These are phyloP conservation scores for Solanum hybrid DNA, from an alignment of 305 asterid genomes.

Conservation along the genomic window DNA sequence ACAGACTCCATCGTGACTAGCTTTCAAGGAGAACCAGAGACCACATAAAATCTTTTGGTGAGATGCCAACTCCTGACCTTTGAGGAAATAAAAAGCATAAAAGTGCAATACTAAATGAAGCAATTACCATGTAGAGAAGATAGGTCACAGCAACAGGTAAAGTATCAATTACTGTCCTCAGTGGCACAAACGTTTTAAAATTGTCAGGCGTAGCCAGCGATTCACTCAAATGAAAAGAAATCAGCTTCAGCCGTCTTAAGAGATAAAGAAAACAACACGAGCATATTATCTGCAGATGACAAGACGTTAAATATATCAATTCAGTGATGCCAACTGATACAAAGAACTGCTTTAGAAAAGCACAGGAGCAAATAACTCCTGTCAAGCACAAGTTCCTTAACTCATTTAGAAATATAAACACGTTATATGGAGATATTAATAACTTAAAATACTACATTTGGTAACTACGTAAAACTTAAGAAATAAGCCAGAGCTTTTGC, in stretches of 20 bases:
- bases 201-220: conserved; percentile 31
- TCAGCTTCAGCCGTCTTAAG: conserved; percentile 48
- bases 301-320: background rate
- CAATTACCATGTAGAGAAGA: conserved; percentile 74
- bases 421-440: background rate
- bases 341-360: background rate
- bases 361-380: background rate
- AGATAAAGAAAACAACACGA: conserved; percentile 65
- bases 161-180: conserved; percentile 44
- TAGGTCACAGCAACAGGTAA: conserved; percentile 63
- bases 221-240: conserved; percentile 53
- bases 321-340: background rate
- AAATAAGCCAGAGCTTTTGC: background rate
- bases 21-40: conserved; percentile 50
- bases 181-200: conserved; percentile 42
- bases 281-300: conserved; percentile 52
- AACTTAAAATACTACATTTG: background rate
- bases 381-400: background rate
- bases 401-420: background rate
- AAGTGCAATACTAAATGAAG: background rate
- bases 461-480: background rate
- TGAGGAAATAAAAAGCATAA: background rate
- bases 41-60: conserved; percentile 13
- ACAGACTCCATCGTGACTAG: conserved; percentile 84
- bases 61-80: background rate